phyloP scores from a whole-genome alignment of 1,284 basidiomycete species.

The Cutaneotrichosporon sp. region DNA sequence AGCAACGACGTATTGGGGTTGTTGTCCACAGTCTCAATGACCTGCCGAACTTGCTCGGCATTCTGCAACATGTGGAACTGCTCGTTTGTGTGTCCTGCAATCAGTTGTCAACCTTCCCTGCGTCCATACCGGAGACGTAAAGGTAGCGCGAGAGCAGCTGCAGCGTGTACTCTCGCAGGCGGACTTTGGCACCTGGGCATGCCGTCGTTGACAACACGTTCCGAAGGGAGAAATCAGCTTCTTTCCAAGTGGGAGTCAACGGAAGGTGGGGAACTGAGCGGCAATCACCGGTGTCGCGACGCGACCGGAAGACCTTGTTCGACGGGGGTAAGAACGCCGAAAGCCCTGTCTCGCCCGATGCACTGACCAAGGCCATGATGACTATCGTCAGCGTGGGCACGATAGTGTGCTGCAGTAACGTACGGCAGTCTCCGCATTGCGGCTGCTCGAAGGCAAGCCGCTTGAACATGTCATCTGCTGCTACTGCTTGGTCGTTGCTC shows the following conservation, averaged over 20 bases:
- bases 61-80: slow-evolving; percentile 43
- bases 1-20: slow-evolving; percentile 28
- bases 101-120: background rate
- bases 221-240: slow-evolving; percentile 49
- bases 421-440: slow-evolving; percentile 54
- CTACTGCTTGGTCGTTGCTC: slow-evolving; percentile 19
- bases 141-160: slow-evolving; percentile 51
- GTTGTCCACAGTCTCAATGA: slow-evolving; percentile 30
- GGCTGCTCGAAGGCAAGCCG: slow-evolving; percentile 50
- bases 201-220: slow-evolving; percentile 42
- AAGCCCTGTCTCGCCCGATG: slow-evolving; percentile 51
- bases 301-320: slow-evolving; percentile 17
- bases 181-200: slow-evolving; percentile 33
- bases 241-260: slow-evolving; percentile 48
- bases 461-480: slow-evolving; percentile 51
- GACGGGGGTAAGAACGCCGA: slow-evolving; percentile 51
- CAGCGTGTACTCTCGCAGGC: slow-evolving; percentile 50
- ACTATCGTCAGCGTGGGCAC: slow-evolving; percentile 35
- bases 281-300: slow-evolving; percentile 14
- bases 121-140: slow-evolving; percentile 43
- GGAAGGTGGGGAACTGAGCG: slow-evolving; percentile 49
- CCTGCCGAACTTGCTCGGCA: slow-evolving; percentile 26
- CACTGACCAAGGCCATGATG: slow-evolving; percentile 51
- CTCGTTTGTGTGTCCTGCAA: background rate
- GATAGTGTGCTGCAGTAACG: slow-evolving; percentile 27